Evolutionary conservation across 1,139 yeast genomes (phyloP), one percentile per base, ranked within the genome.

Genomic region (Kodamaea sp.): DNA sequence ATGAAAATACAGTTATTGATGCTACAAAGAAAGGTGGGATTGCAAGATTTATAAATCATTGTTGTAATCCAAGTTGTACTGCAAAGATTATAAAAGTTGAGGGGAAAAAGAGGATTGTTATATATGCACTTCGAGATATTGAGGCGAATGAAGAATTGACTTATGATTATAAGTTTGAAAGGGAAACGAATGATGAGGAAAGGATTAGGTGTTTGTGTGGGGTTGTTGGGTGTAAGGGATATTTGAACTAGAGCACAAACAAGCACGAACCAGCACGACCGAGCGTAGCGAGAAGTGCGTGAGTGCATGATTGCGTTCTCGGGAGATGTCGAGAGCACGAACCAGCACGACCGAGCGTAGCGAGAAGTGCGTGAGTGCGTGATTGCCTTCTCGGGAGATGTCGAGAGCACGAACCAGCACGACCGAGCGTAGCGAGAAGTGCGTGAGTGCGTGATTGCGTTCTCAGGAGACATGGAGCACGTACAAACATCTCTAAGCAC

Each of bases 21-120:
- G 98, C 99, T 2, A 92, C 98, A 2, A 90, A 90, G 57, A 86
- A 84, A 48, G 99, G 99, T 29, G 97, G 97, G 3, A 89, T 90
- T 52, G 98, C 98, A 0, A 67, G 96, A 46, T 92, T 94, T 55
- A 92, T 92, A 59, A 92, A 94, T 56, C 99, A 94, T 62, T 88
- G 97, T 58, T 92, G 98, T 65, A 86, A 84, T 43, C 99, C 99
- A 2, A 89, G 96, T 51, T 92, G 98, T 63, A 89, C 96, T 0
- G 97, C 98, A 2, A 92, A 90, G 58, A 89, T 92, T 57, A 90
- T 92, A 56, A 89, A 89, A 58, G 97, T 89, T 28, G 97, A 88
- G 46, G 97, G 97, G 7, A 84, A 79, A 53, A 89, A 88, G 65
- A 77, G 97, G 60, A 92, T 92, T 67, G 98, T 90, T 40, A 89